Base-by-base conservation (phyloP, 2,329 filamentous ascomycete genomes). In the Orbilia ellipsospora region DNA sequence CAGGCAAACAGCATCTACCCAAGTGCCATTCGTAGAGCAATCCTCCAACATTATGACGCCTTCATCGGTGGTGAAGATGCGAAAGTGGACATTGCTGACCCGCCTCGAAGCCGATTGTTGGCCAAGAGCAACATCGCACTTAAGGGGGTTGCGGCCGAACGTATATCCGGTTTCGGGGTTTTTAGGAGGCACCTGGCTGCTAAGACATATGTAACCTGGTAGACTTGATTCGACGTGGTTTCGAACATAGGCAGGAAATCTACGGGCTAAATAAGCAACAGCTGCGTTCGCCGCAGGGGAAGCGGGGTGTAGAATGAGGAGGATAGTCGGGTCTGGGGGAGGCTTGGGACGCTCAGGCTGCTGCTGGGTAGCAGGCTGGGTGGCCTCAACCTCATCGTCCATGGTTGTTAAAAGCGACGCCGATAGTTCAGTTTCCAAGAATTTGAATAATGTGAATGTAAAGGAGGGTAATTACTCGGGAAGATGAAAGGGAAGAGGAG, bases 41-140 rank as follows among this genome's bases (percentile, higher is more conserved):
- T 99, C 95, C 82, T 97, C 90, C 12, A 98, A 85, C 93, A 99
- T 97, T 78, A 97, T 86, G 68, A 92, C 90, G 28, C 91, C 92
- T 77, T 92, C 88, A n/a, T 89, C 85, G 79, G 96, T 99, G 79
- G 97, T 86, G 80, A 91, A 97, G 77, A 99, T 96, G 63, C 93
- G 90, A 81, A 98, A 99, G 81, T 99, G 95, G n/a, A 91, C 87
- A 81, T 98, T 97, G 84, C 94, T 98, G 73, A 99, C 87, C 51
- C 92, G 88, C 81, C 88, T 90, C 18, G 70, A 64, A 52, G 51
- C 50, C 62, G 88, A 84, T 0, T 87, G 87, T 78, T 94, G 90
- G 79, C 87, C 87, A 55, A 94, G 83, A 70, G 90, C 83, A 61
- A 92, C 85, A 80, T 99, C 95, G 82, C 92, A 95, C 40, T 88